These are phyloP conservation scores for Chlamydomonas reinhardtii DNA, from an alignment of 163 green algal genomes.

Conservation along the genomic window DNA sequence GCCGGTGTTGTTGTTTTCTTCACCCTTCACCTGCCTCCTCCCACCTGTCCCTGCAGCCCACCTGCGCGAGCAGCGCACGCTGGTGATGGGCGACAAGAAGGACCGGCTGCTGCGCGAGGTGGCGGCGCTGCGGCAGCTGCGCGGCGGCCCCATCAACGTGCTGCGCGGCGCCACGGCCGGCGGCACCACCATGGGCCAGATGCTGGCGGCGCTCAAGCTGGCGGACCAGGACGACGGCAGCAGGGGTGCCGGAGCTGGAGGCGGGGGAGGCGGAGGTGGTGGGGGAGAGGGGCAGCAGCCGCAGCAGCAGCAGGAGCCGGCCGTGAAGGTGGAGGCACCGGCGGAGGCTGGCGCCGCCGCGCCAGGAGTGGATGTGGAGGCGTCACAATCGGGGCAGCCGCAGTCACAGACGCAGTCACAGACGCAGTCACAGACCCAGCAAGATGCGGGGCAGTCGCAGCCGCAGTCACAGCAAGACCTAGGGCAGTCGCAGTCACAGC, in stretches of 20 bases:
- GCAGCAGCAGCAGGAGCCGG: no score
- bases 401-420: neutral
- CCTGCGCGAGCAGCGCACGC: constrained; percentile 46
- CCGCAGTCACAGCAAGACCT: no score
- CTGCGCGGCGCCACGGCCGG: neutral
- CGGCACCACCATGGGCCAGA: constrained; percentile 34
- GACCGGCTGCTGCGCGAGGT: constrained; percentile 42
- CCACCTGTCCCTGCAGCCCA: constrained; percentile 6
- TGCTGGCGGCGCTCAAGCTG: constrained; percentile 44
- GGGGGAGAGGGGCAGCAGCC: neutral
- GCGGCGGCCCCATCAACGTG: constrained; percentile 28
- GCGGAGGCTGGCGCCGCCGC: neutral
- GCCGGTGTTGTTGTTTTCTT: no score
- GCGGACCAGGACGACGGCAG: constrained; percentile 4
- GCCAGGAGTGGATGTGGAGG: no score
- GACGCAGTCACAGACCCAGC: no score
- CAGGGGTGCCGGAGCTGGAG: no score
- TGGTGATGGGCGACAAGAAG: constrained; percentile 48
- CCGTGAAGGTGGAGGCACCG: neutral
- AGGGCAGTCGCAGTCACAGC: neutral
- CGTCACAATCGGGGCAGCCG: neutral
- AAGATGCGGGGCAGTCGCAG: neutral
- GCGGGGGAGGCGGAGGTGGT: neutral
- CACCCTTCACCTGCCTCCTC: no score
- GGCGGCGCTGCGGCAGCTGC: constrained; percentile 22